Conservation (phyloP, 208 protist species). For the Trypanosoma congolense region DNA sequence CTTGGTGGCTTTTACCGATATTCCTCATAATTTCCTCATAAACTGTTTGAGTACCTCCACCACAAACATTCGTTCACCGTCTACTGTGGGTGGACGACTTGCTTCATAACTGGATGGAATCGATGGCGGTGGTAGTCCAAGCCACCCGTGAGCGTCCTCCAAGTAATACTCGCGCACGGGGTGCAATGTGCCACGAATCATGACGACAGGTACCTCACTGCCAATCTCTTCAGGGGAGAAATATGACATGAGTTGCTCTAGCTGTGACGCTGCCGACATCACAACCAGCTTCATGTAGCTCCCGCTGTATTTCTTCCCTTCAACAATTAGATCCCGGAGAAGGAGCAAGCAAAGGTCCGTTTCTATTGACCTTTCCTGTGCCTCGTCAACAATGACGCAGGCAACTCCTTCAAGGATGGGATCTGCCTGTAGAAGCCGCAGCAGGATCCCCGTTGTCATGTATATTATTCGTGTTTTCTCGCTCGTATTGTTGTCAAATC, state of each 20-base stretch:
- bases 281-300: conserved; percentile 94
- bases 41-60: conserved; percentile 5
- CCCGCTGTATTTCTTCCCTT: conserved; percentile 43
- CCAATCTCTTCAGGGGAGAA: conserved; percentile 36
- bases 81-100: conserved; percentile 6
- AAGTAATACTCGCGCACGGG: conserved; percentile 81
- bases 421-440: conserved; percentile 95
- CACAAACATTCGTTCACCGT: conserved; percentile 7
- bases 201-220: conserved; percentile 48
- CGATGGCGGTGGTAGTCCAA: conserved; percentile 24
- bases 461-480: conserved; percentile 94
- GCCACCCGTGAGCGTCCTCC: conserved; percentile 70
- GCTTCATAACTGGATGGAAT: conserved; percentile 34
- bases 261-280: conserved; percentile 93
- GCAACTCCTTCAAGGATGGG: conserved; percentile 72
- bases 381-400: conserved; percentile 84
- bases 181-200: conserved; percentile 83
- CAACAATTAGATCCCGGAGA: conserved; percentile 55
- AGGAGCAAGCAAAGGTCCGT: conserved; percentile 82
- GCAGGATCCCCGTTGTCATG: conserved; percentile 97
- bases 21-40: conserved; percentile 63
- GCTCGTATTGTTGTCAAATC: conserved; percentile 80
- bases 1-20: conserved; percentile 54
- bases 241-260: conserved; percentile 72
- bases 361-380: conserved; percentile 83